Conservation (phyloP, 768 basidiomycete species). For the Wakefieldia striispora region DNA sequence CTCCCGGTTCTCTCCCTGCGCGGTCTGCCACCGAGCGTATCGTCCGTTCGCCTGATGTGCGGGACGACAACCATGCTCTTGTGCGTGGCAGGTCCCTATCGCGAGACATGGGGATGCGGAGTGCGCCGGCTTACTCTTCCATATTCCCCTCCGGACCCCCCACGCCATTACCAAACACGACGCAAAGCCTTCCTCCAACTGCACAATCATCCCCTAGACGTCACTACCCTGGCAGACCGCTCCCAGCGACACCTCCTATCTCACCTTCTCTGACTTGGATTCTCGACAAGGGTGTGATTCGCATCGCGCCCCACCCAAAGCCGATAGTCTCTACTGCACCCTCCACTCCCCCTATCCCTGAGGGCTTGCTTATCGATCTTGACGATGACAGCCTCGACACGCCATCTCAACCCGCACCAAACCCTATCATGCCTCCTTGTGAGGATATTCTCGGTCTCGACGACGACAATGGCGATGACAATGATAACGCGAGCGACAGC, state of each 20-base stretch:
- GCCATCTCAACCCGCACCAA: slow-evolving; percentile 5
- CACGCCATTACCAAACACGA: slow-evolving; percentile 21
- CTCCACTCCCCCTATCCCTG: slow-evolving; percentile 38
- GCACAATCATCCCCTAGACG: slow-evolving; percentile 28
- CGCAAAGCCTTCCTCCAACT: slow-evolving; percentile 21
- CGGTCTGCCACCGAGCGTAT: slow-evolving; percentile 34
- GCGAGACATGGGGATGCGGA: slow-evolving; percentile 31
- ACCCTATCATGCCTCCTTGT: slow-evolving; percentile 15
- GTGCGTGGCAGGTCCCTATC: slow-evolving; percentile 33
- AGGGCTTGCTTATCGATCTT: slow-evolving; percentile 58
- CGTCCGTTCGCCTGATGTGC: slow-evolving; percentile 26
- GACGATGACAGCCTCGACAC: slow-evolving; percentile 39
- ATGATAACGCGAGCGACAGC: slow-evolving; percentile 29
- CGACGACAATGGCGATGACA: slow-evolving; percentile 16
- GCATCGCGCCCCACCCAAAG: slow-evolving; percentile 15
- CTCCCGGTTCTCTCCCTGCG: slow-evolving; percentile 20
- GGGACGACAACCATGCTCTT: slow-evolving; percentile 28
- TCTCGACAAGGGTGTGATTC: slow-evolving; percentile 28
- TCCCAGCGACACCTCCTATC: slow-evolving; percentile 32
- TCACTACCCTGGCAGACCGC: slow-evolving; percentile 33
- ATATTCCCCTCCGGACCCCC: slow-evolving; percentile 36
- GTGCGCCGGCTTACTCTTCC: slow-evolving; percentile 32
- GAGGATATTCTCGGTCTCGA: slow-evolving; percentile 26
- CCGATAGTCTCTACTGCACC: slow-evolving; percentile 17
- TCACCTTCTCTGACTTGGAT: slow-evolving; percentile 35